A percentile compares a stretch with the other conserved stretches of the same genome.
These are phyloP conservation scores for Gymnopus androsaceus DNA, from an alignment of 1,284 basidiomycete species.

Conservation along the genomic window DNA sequence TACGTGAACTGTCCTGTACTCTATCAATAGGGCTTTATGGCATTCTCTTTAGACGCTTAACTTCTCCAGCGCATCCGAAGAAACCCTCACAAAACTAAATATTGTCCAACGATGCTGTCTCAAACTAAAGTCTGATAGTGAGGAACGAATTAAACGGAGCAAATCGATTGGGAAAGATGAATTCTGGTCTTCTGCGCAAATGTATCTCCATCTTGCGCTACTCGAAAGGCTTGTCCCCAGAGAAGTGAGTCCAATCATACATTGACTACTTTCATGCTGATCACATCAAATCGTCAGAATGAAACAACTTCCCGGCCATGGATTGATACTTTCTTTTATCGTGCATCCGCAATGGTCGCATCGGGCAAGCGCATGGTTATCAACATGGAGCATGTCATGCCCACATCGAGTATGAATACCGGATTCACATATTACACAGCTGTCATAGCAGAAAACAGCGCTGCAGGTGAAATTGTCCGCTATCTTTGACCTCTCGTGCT, in stretches of 20 bases:
- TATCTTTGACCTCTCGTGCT: background rate
- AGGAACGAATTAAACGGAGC: conserved; percentile 12
- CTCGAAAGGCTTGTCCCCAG: conserved; percentile 21
- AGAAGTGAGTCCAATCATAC: conserved; percentile 14
- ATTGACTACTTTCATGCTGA: background rate
- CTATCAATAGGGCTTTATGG: background rate
- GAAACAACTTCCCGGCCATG: conserved; percentile 18
- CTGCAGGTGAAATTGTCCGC: conserved; percentile 12
- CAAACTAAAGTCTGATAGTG: conserved; percentile 16
- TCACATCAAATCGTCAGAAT: conserved; percentile 18
- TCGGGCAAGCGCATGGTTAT: conserved; percentile 19
- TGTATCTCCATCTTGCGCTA: conserved; percentile 20
- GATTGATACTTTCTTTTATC: conserved; percentile 27
- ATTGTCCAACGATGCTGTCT: conserved; percentile 12
- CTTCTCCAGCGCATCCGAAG: conserved; percentile 16
- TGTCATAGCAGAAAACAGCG: conserved; percentile 8
- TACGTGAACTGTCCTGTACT: background rate
- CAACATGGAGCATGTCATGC: conserved; percentile 20
- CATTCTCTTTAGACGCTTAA: conserved; percentile 15
- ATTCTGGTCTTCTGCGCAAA: conserved; percentile 22
- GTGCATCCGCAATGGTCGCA: conserved; percentile 21
- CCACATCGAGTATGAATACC: conserved; percentile 15
- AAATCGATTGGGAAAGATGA: conserved; percentile 12
- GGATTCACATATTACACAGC: conserved; percentile 21
- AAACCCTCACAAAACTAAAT: conserved; percentile 16